Evolutionary conservation across 177 flowering plant genomes (phyloP), one percentile per base, ranked within the genome.

Genomic region (Vitis hybrid): DNA sequence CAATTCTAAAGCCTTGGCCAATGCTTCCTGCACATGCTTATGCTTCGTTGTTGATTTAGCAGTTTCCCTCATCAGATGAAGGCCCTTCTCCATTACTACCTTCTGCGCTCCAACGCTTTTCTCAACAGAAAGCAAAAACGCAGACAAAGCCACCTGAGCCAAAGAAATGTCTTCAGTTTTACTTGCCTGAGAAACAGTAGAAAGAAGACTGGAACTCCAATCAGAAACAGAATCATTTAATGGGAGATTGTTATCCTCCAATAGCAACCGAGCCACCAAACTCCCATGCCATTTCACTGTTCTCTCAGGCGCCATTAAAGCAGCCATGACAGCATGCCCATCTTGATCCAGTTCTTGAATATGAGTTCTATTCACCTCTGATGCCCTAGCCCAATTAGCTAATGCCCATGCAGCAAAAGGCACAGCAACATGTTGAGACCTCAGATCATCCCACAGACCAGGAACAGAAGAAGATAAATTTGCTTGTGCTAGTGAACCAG

Each of bases 381-480:
- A 96, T 50, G 97, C 92, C 87, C 78, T 83, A 56, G 98, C 97
- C 98, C 99, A 96, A 70, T 89, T 91, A 67, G 98, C 98, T 53
- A 96, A 74, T 52, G 99, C 98, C 98, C 99, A 96, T 63, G 98
- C 87, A 60, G 99, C 99, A 83, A 96, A 96, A 56, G 99, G 98
- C 56, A 96, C 97, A 61, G 99, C 99, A 57, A 95, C 94, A 79
- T 93, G 99, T 76, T 93, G 82, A 67, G 87, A 79, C 66, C 85
- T 90, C 84, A 95, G 82, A 87, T 95, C 99, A 90, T 95, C 99
- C 99, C 99, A 95, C 12, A 95, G 91, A 60, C 99, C 99, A 71
- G 97, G 98, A 74, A 87, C 90, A 72, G 84, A 77, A 53, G 91
- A 83, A 59, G 88, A 73, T 65, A 80, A 65, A 69, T 71, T 88